Evolutionary conservation across 345 rosid genomes (phyloP), one percentile per base, ranked within the genome.

Genomic region (Murraya koenigii): DNA sequence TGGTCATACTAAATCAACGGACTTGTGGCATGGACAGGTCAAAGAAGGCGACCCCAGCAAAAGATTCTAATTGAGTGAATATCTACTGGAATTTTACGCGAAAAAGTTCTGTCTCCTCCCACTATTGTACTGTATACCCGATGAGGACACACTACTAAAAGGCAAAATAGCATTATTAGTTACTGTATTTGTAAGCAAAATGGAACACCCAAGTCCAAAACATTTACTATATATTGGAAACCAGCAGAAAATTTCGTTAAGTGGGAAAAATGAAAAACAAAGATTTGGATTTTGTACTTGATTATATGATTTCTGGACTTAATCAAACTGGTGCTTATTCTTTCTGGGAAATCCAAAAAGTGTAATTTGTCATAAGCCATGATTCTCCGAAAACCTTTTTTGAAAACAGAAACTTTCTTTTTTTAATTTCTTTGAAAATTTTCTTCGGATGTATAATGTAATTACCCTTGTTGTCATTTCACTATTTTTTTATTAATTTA

Each of bases 321-420:
- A 36, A 73, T 73, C 36, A 66, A 66, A 52, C 25, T 20, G 55
- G 25, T 10, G 41, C 44, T 32, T 49, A 69, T 66, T 66, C 60
- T 30, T 76, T 49, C 72, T 74, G 58, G 80, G 82, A 67, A 83
- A 86, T 66, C 58, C 14, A 61, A 81, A 79, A 79, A 79, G 75
- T 60, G 41, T 49, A 69, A 75, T 64, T 62, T 38, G 76, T 71
- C 73, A 79, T 71, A 56, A 75, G 62, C 77, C 66, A 84, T 78
- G 69, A 80, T 78, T 78, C 60, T 71, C 72, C 71, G 49, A 47
- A 70, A 20, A 33, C n/a, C 35, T 41, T 39, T 73, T 36, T 44
- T 39, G n/a, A 56, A 75, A 66, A 32, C 26, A 67, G 69, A 41
- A 75, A 61, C 26, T 20, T 66, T 72, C 72, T 62, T 22, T 28